Base-by-base conservation (phyloP, 2,329 filamentous ascomycete genomes). In the Fusarium pilosicola region DNA sequence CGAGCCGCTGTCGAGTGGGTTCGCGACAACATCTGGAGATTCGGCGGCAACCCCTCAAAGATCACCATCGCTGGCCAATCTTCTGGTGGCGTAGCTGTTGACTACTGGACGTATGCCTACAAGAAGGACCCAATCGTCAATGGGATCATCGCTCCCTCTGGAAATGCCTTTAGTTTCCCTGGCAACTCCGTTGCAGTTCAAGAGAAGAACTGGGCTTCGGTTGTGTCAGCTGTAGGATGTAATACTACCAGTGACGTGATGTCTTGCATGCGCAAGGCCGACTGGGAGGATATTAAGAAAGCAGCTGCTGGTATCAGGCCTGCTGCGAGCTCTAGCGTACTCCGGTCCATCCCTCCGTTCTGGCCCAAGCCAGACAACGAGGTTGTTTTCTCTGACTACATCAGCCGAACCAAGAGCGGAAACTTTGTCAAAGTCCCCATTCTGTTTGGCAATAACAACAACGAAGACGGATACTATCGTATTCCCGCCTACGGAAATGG, bases 71-170 rank as follows among this genome's bases (percentile, higher is more conserved):
- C 76, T 10, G 80, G 81, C 6, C 77, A 82, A 65, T 82, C 80
- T 6, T 80, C 81, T 0, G 80, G 81, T 0, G 76, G 81, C 2
- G 80, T 84, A 1, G 77, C 82, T 2, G 83, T 84, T 1, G 86
- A 88, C 70, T 84, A 84, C 74, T 86, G 84, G 80, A 81, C 84
- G 10, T 88, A 87, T 58, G 85, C 87, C 7, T 87, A 85, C 85
- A 54, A 73, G 5, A 63, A 84, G 0, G 85, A 88, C 46, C 85
- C 87, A 11, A 88, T 89, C 30, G 82, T 84, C n/a, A 77, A 81
- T 12, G 86, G 82, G 7, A 78, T 87, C 15, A 85, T 88, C 62
- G 79, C 84, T 7, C 81, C 84, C 11, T 87, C 86, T 42, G 87
- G 81, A 2, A 85, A 83, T 6, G 85, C 82, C 0, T 83, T 85